Percentiles rank a stretch among this genome's conserved stretches.
phyloP scores from a whole-genome alignment of 78 protist genomes.

The Protostelium mycophagum region DNA sequence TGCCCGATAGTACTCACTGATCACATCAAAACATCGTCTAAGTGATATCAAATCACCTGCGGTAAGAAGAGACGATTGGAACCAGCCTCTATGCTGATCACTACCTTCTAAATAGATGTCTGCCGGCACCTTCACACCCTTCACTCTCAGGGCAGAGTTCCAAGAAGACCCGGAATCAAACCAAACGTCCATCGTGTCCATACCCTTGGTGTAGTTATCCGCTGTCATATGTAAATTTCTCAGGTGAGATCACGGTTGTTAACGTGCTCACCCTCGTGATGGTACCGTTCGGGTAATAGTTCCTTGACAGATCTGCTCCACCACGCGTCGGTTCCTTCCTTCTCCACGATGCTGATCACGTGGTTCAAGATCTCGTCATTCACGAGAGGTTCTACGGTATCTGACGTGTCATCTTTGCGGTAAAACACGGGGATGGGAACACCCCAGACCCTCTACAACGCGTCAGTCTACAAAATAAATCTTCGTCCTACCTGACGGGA shows the following conservation, averaged over 20 bases:
- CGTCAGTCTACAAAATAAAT: too few relatives aligned
- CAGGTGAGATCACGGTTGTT: neutral
- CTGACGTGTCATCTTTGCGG: constrained; percentile 8
- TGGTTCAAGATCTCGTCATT: constrained; percentile 49
- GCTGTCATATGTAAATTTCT: neutral
- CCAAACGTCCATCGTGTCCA: constrained; percentile 96
- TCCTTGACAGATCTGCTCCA: constrained; percentile 31
- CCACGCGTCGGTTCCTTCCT: constrained; percentile 85
- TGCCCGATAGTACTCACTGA: constrained; percentile 27
- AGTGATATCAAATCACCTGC: neutral
- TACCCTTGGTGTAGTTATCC: constrained; percentile 33
- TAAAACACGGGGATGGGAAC: constrained; percentile 94
- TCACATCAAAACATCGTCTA: neutral
- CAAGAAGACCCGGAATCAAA: constrained; percentile 90
- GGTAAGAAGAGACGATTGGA: constrained; percentile 85
- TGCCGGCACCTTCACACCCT: constrained; percentile 41
- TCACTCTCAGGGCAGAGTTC: constrained; percentile 47
- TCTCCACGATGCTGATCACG: constrained; percentile 26
- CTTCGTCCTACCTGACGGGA: too few relatives aligned
- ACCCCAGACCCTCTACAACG: constrained; percentile 93
- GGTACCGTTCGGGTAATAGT: constrained; percentile 59
- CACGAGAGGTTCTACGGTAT: neutral
- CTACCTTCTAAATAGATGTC: constrained; percentile 82
- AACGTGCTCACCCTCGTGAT: neutral
- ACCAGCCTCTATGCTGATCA: constrained; percentile 97